These are phyloP conservation scores for Lactarius akahatsu DNA, from an alignment of 768 basidiomycete species.

Conservation along the genomic window DNA sequence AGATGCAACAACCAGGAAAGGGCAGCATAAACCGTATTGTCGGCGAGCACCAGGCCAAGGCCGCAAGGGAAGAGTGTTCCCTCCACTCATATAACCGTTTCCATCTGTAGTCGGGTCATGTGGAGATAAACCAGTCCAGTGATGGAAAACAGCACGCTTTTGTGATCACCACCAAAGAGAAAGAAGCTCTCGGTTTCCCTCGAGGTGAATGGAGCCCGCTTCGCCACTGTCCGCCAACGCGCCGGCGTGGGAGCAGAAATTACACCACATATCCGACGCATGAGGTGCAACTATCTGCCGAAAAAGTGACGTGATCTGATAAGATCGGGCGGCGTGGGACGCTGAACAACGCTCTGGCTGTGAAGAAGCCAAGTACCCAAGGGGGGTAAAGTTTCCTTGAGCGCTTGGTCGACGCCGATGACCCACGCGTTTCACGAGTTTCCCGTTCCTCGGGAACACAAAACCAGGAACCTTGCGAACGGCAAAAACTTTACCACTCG, in stretches of 20 bases:
- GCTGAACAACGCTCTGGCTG: background rate
- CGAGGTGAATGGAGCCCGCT: background rate
- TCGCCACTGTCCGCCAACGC: constrained; percentile 10
- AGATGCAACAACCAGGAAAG: background rate
- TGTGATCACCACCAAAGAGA: background rate
- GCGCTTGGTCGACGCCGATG: constrained; percentile 3
- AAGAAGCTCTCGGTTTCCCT: background rate
- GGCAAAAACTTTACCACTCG: background rate
- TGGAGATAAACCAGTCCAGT: background rate
- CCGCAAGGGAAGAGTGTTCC: background rate
- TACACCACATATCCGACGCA: background rate
- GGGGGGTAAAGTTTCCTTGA: constrained; percentile 10
- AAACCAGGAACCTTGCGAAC: background rate
- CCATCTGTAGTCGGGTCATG: background rate
- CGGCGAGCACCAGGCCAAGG: background rate
- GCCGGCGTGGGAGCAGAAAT: constrained; percentile 19
- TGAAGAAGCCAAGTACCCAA: background rate
- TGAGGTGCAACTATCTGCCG: background rate
- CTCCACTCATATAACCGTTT: background rate
- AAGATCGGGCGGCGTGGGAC: constrained; percentile 8
- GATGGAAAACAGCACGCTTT: background rate
- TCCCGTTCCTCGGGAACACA: constrained; percentile 19
- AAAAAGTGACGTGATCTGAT: constrained; percentile 11
- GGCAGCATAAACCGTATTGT: background rate
- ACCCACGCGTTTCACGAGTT: background rate